phyloP scores from a whole-genome alignment of 2,329 filamentous ascomycete genomes.

The Neonectria sp. region DNA sequence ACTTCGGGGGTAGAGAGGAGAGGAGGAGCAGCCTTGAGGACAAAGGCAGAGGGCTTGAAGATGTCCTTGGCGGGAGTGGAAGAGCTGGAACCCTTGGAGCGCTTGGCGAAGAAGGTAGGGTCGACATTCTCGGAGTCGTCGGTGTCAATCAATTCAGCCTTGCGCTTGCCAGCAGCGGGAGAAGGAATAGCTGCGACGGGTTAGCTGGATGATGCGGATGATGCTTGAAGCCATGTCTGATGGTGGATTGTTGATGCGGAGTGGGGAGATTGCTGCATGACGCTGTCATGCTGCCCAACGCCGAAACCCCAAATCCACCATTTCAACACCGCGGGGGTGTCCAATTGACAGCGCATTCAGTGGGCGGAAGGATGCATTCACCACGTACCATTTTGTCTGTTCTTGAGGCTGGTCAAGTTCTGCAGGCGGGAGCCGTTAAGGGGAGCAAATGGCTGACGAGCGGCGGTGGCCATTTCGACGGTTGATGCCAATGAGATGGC shows the following conservation, averaged over 20 bases:
- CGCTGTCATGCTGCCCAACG: slow-evolving; percentile 23
- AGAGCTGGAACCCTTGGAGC: slow-evolving; percentile 66
- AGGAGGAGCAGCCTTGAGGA: slow-evolving; percentile 60
- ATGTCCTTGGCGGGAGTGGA: slow-evolving; percentile 59
- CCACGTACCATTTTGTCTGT: slow-evolving; percentile 79
- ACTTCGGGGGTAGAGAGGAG: slow-evolving; percentile 48
- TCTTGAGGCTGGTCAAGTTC: slow-evolving; percentile 81
- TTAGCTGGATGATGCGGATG: slow-evolving; percentile 29
- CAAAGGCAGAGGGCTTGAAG: slow-evolving; percentile 64
- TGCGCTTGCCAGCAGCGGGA: slow-evolving; percentile 67
- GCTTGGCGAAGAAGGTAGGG: slow-evolving; percentile 69
- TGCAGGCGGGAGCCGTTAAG: slow-evolving; percentile 79
- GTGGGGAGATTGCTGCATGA: slow-evolving; percentile 29
- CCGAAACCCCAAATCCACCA: slow-evolving; percentile 1
- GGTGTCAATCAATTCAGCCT: slow-evolving; percentile 67
- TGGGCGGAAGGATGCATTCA: slow-evolving; percentile 5
- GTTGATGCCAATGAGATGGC: not conserved
- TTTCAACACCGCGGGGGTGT: not conserved
- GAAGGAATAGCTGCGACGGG: slow-evolving; percentile 57
- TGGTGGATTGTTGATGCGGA: slow-evolving; percentile 12
- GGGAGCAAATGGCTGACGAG: slow-evolving; percentile 82
- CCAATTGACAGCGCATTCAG: slow-evolving; percentile 9
- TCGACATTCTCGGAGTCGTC: slow-evolving; percentile 75
- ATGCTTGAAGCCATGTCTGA: not conserved
- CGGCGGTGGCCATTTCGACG: slow-evolving; percentile 67